These are phyloP conservation scores for Escallonia rubra DNA, from an alignment of 129 eudicot species.

Conservation along the genomic window DNA sequence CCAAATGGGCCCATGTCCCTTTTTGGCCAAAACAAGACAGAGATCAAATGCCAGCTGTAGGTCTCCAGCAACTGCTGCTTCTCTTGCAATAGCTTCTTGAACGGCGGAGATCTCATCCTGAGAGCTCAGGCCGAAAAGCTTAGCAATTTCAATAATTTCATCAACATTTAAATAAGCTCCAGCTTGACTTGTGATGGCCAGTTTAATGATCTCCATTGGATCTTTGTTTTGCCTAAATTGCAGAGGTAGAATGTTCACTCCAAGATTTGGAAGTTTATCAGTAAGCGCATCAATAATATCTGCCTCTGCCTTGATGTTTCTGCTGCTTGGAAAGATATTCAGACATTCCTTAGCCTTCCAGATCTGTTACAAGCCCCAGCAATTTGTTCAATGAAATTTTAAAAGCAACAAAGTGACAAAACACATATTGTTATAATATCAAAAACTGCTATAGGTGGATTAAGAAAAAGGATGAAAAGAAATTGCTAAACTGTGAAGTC, in stretches of 20 bases:
- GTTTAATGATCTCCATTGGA: slow-evolving; percentile 85
- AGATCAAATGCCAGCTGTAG: slow-evolving; percentile 89
- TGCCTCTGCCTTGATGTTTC: slow-evolving; percentile 74
- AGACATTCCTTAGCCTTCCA: slow-evolving; percentile 99
- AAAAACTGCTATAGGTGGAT: no score
- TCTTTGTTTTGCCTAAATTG: slow-evolving; percentile 92
- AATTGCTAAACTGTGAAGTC: neutral
- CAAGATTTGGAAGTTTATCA: slow-evolving; percentile 80
- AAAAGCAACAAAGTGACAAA: no score
- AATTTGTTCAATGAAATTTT: slow-evolving; percentile 8
- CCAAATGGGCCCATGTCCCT: slow-evolving; percentile 93
- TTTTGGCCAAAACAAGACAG: slow-evolving; percentile 80
- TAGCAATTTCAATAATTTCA: slow-evolving; percentile 82
- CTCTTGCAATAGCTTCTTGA: slow-evolving; percentile 97
- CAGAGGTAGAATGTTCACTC: slow-evolving; percentile 81
- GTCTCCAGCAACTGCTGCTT: slow-evolving; percentile 98
- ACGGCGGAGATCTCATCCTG: slow-evolving; percentile 85
- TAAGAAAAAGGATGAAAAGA: neutral
- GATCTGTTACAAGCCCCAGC: slow-evolving; percentile 50
- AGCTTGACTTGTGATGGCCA: slow-evolving; percentile 77
- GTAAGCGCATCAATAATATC: slow-evolving; percentile 86
- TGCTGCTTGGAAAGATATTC: slow-evolving; percentile 68
- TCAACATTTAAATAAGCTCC: slow-evolving; percentile 87
- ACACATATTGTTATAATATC: no score
- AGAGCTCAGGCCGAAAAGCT: slow-evolving; percentile 87